Evolutionary conservation across 2,329 filamentous ascomycete species (phyloP), one percentile per base, ranked within the genome.

Genomic region (Hyphodiscus sp.): DNA sequence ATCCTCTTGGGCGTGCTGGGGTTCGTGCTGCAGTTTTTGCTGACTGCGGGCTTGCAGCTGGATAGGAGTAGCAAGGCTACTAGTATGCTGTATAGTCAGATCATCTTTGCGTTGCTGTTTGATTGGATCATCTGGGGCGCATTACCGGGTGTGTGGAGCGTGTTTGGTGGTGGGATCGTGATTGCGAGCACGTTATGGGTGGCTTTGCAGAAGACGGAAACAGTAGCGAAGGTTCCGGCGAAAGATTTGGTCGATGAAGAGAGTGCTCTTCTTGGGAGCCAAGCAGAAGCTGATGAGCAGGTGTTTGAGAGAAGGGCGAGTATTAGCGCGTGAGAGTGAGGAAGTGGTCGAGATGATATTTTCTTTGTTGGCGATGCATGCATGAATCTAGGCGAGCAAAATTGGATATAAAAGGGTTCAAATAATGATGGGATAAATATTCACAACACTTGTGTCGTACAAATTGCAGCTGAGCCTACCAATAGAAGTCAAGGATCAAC

Each of bases 21-120:
- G 0, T 94, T 96, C 65, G 69, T 86, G 15, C 85, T 94, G 78
- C 91, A 96, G 77, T 91, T 91, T 61, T 75, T 95, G n/a, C 73
- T 95, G 26, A 95, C 91, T 0, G 79, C 83, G 0, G 91, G 89
- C 0, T 71, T 96, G 49, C 73, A 77, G 43, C 46, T 64, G n/a
- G 66, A 68, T 46, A 62, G 53, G 41, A 66, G 61, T 18, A 65
- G 58, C 30, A 64, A 63, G 10, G 74, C 72, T 0, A 77, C 80
- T 4, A 83, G 81, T 5, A 86, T 87, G 82, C 70, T 85, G 1
- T 89, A 88, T 63, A 82, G 78, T 38, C 83, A 86, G 66, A 83
- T 88, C 77, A 67, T 88, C 2, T 88, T 87, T 67, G 85, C 85
- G 0, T 42, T 66, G 15, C 38, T 45, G 0, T 63, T 67, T 46